phyloP scores from a whole-genome alignment of 257 asterid species.

The Capsicum chinense region DNA sequence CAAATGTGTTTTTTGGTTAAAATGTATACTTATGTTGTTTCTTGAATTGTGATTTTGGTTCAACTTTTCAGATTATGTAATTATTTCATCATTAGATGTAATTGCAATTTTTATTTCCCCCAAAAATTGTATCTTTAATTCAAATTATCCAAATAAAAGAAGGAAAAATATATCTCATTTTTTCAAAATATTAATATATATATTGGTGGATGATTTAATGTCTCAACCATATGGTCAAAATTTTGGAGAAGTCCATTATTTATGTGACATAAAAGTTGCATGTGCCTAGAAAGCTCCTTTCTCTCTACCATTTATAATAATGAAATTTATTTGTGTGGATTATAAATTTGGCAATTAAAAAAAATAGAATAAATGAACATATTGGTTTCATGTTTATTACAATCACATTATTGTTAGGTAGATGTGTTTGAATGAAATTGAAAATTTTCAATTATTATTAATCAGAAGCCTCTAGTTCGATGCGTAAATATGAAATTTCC shows the following conservation, averaged over 20 bases:
- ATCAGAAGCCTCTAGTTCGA: not conserved
- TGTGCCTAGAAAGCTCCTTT: slow-evolving; percentile 6
- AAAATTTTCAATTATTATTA: not conserved
- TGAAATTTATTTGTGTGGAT: not conserved
- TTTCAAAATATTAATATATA: not conserved
- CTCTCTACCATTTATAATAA: not conserved
- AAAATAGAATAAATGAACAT: not conserved
- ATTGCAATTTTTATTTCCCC: not conserved
- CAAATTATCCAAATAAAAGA: not conserved
- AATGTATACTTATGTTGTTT: too few relatives aligned
- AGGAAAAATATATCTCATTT: not conserved
- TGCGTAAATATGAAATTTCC: rapidly evolving
- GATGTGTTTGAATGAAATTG: not conserved
- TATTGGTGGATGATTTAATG: not conserved
- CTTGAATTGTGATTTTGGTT: too few relatives aligned
- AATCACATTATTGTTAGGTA: not conserved
- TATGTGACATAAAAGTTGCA: slow-evolving; percentile 15
- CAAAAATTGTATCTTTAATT: not conserved
- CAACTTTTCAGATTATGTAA: too few relatives aligned
- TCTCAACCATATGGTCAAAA: slow-evolving; percentile 9
- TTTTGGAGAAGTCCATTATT: not conserved
- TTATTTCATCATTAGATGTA: not conserved
- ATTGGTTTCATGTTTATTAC: not conserved
- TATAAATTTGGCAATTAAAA: not conserved
- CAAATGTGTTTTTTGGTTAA: too few relatives aligned